phyloP scores from a whole-genome alignment of 2,329 filamentous ascomycete species.

The Paramyrothecium sp. region DNA sequence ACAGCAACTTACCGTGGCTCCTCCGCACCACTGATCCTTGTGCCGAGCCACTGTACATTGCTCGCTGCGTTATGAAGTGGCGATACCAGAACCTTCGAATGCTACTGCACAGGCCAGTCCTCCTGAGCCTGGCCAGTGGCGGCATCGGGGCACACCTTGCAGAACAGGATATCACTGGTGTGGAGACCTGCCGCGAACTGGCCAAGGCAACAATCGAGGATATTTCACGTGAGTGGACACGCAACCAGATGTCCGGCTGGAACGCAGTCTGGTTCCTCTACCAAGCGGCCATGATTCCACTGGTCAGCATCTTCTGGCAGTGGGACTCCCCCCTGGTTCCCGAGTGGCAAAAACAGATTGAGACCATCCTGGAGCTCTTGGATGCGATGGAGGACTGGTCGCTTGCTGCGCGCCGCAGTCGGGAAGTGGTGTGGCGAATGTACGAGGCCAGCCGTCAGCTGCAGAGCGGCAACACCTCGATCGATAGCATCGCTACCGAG shows the following conservation, averaged over 20 bases:
- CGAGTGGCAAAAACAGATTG: slow-evolving; percentile 56
- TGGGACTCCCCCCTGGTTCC: slow-evolving; percentile 45
- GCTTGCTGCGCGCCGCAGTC: slow-evolving; percentile 58
- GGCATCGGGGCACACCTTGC: slow-evolving; percentile 45
- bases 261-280: slow-evolving; percentile 80
- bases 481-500: not conserved
- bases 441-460: slow-evolving; percentile 52
- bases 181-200: slow-evolving; percentile 67
- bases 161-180: slow-evolving; percentile 64
- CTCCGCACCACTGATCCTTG: slow-evolving; percentile 64
- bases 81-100: slow-evolving; percentile 76
- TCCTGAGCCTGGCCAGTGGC: slow-evolving; percentile 60
- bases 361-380: slow-evolving; percentile 57
- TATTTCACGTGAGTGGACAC: slow-evolving; percentile 66
- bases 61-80: slow-evolving; percentile 77
- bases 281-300: slow-evolving; percentile 74
- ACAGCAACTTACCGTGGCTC: slow-evolving; percentile 65
- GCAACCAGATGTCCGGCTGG: slow-evolving; percentile 76
- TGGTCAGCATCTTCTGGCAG: slow-evolving; percentile 73
- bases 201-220: slow-evolving; percentile 71
- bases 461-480: slow-evolving; percentile 8
- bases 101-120: slow-evolving; percentile 69
- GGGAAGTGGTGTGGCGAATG: slow-evolving; percentile 62
- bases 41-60: slow-evolving; percentile 67
- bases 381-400: slow-evolving; percentile 65